Evolutionary conservation across 768 basidiomycete species (phyloP), one percentile per base, ranked within the genome.

Genomic region (Serendipita sp.): DNA sequence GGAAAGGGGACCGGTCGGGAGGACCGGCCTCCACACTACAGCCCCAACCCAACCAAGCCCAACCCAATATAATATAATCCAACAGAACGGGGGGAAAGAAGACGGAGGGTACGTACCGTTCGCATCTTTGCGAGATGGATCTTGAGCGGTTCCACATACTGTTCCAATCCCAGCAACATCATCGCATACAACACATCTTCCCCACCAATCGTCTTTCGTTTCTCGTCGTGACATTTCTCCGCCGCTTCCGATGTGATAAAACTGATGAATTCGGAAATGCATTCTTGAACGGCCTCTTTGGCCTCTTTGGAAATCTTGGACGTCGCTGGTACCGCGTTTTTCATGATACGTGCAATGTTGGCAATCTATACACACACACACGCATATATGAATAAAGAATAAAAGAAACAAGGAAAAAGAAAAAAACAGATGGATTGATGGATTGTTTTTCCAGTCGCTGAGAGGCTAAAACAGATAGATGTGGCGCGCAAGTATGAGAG

Each of bases 291-390:
- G 75, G 91, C 93, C 76, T 98, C 95, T 73, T 98, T 98, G 51
- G 93, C 93, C 75, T 98, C 95, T 74, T 97, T 97, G 5, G 91
- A 89, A 70, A 97, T 95, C 77, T 98, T 98, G 47, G 95, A 91
- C 18, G 88, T 88, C 0, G 85, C 77, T 0, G 95, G 94, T 2
- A 97, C 85, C 10, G 91, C 82, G 47, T 85, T 78, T 75, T 97
- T 97, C 94, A 97, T 98, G 71, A 98, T 94, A 23, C 95, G 83
- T 15, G 92, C 85, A n/a, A 97, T 93, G 72, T 98, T 98, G 63
- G 94, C 94, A 70, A 98, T 98, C 93, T 94, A 69, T 16, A 48
- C n/a, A 32, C 13, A 13, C 5, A 41, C 23, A 23, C 23, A 23
- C 23, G 23, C 23, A 41, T 5, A 41, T 7, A 41, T 7, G 38